Evolutionary conservation across 1,139 yeast species (phyloP), one percentile per base, ranked within the genome.

Genomic region (Sugiyamaella neomexicana): DNA sequence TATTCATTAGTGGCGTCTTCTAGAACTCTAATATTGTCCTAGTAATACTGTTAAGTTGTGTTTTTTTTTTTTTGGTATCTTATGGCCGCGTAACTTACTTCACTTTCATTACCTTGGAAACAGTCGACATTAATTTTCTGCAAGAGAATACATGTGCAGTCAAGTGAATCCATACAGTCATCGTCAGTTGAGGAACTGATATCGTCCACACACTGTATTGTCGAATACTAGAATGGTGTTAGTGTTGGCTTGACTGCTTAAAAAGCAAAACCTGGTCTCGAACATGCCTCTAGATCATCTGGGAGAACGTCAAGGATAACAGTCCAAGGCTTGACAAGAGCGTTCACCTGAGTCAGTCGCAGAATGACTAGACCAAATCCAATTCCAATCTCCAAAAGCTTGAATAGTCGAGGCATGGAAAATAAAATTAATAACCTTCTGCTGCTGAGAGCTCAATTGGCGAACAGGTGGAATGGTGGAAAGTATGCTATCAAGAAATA

Each of bases 21-120:
- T 17, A 45, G 36, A 45, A 45, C 48, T 23, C 36, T 31, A 45
- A 45, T 34, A 23, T 45, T 45, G 20, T 36, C 48, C 48, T 45
- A 20, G 8, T 12, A 17, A n/a, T n/a, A n/a, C 15, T n/a, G 48
- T 45, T 34, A 45, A 41, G n/a, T n/a, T n/a, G n/a, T n/a, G n/a
- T n/a, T n/a, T n/a, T n/a, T n/a, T n/a, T n/a, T n/a, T n/a, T n/a
- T n/a, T n/a, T n/a, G n/a, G n/a, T n/a, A n/a, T n/a, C 27, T n/a
- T 43, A 12, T 42, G 31, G 5, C 31, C 8, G 31, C 5, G 31
- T 17, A 20, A 27, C 51, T 39, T 47, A 47, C 51, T 15, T 47
- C 51, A 31, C 44, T 39, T 15, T 47, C 51, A 27, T 15, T 47
- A 39, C 51, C 45, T 39, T 47, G 51, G 51, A 47, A 47, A 38